Percentiles rank a stretch among this genome's conserved stretches.
Conservation (phyloP, 176 grass and related monocot genomes). For the Metroxylon sagu region DNA sequence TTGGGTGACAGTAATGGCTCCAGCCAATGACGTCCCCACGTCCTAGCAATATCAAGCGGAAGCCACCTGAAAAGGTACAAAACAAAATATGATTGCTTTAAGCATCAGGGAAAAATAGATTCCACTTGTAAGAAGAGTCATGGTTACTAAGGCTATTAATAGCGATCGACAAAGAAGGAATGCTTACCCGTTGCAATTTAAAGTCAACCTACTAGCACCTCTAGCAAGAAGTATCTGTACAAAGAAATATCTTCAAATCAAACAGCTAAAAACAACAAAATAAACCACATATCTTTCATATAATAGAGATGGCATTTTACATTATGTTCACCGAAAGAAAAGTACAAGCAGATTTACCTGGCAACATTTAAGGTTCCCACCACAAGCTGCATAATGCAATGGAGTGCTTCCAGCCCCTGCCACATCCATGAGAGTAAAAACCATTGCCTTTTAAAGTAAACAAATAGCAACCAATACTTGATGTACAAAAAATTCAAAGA, state of each 20-base stretch:
- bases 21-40: conserved; percentile 60
- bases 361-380: conserved; percentile 79
- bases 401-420: conserved; percentile 90
- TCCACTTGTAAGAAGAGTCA: neutral
- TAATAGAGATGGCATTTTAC: too few species aligned
- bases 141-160: neutral
- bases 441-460: neutral
- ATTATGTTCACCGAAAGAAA: neutral
- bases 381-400: conserved; percentile 87
- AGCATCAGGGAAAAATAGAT: neutral
- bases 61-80: conserved; percentile 58
- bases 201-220: conserved; percentile 80
- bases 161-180: conserved; percentile 5
- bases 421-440: conserved; percentile 10
- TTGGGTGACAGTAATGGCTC: conserved; percentile 78
- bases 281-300: too few species aligned
- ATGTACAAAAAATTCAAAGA: conserved; percentile 6
- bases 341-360: conserved; percentile 36
- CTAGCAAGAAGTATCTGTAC: conserved; percentile 73
- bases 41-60: conserved; percentile 79
- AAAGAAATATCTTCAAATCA: conserved; percentile 7
- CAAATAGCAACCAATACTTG: too few species aligned
- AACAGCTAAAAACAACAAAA: neutral
- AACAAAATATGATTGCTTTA: too few species aligned
- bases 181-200: conserved; percentile 92